Evolutionary conservation across 2,329 filamentous ascomycete genomes (phyloP), one percentile per base, ranked within the genome.

Genomic region (Davidsoniella neocaledoniae): DNA sequence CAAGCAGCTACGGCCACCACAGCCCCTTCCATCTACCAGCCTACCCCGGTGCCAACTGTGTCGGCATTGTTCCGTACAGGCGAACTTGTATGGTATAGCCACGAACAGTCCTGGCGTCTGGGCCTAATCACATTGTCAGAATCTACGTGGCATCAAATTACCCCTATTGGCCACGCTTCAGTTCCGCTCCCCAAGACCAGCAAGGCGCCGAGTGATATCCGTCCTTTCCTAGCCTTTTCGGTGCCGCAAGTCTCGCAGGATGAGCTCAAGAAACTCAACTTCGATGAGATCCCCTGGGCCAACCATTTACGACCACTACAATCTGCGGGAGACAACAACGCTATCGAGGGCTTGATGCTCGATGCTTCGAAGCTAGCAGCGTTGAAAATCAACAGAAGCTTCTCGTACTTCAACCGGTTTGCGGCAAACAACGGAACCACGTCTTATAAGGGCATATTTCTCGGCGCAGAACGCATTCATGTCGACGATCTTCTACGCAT

Each of bases 351-450:
- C 43, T 56, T 65, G 8, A 56, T 72, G 6, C 63, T 74, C 3
- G 71, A 73, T 52, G 70, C 70, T 0, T 73, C 70, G 3, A 74
- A 74, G 56, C 62, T 73, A 57, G 71, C 67, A 1, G 71, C 69
- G 3, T 63, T 63, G 16, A 69, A 67, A 51, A 65, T 73, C 25
- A 70, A 72, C 52, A 64, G 66, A 49, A 70, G 68, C 1, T 72
- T 65, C 57, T 72, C 70, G 0, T 61, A 70, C n/a, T 73, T 72
- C 60, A 68, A 61, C 12, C 61, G 58, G 17, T 58, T 62, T 14
- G 57, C 54, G 2, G 60, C 60, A 37, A 61, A 59, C 17, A 57
- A 58, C 9, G 62, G 65, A 49, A 64, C 59, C 4, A 56, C 60
- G 2, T 56, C 60, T 8, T 72, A 68, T 55, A 67, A 66, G 45